These are phyloP conservation scores for Penicillium sp. DNA, from an alignment of 2,329 filamentous ascomycete species.

Conservation along the genomic window DNA sequence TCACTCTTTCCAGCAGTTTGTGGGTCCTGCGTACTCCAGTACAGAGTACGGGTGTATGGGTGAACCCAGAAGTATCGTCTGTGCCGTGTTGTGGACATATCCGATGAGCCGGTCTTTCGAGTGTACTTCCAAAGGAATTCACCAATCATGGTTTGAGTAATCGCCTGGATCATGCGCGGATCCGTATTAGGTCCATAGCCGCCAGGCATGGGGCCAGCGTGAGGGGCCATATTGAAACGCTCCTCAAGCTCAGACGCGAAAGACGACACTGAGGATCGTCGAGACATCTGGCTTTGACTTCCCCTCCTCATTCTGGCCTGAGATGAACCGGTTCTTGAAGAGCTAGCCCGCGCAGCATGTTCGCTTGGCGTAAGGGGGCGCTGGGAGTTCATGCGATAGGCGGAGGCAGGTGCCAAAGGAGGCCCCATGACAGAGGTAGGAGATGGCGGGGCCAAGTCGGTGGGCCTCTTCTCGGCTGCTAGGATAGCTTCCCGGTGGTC, in stretches of 20 bases:
- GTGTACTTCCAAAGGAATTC: slow-evolving; percentile 99
- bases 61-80: slow-evolving; percentile 99
- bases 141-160: slow-evolving; percentile 99
- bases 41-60: slow-evolving; percentile 91
- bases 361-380: slow-evolving; percentile 64
- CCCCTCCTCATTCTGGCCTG: slow-evolving; percentile 54
- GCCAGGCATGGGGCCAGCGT: slow-evolving; percentile 51
- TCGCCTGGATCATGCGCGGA: slow-evolving; percentile 97
- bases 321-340: slow-evolving; percentile 54
- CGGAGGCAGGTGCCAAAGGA: slow-evolving; percentile 78
- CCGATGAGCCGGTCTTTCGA: slow-evolving; percentile 83
- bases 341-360: slow-evolving; percentile 46
- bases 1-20: slow-evolving; percentile 74
- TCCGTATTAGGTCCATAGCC: slow-evolving; percentile 75
- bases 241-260: slow-evolving; percentile 93
- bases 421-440: slow-evolving; percentile 69
- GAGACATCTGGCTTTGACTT: slow-evolving; percentile 51
- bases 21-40: slow-evolving; percentile 93
- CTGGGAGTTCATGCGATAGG: slow-evolving; percentile 53
- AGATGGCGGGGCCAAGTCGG: slow-evolving; percentile 45
- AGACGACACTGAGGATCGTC: slow-evolving; percentile 86
- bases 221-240: slow-evolving; percentile 73
- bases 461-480: slow-evolving; percentile 65
- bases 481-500: slow-evolving; percentile 86
- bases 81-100: slow-evolving; percentile 86